Evolutionary conservation across 495 filamentous ascomycete species (phyloP).

Genomic region (Bacidia gigantensis): DNA sequence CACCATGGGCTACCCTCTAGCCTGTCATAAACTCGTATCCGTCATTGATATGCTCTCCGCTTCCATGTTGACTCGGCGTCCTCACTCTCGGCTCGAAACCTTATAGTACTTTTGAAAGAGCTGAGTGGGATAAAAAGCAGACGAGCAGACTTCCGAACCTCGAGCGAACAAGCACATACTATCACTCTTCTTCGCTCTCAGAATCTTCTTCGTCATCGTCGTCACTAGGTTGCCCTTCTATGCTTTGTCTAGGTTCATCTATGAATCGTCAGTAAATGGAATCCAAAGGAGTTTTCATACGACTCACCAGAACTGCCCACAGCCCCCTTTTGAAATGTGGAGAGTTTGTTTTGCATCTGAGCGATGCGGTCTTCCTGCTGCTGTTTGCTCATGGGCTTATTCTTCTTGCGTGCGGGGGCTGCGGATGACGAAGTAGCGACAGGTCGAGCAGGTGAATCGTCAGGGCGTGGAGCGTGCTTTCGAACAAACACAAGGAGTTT

Average conservation of each 20-base stretch:
- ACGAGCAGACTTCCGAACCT: too few species aligned
- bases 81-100: too few species aligned
- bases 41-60: neutral
- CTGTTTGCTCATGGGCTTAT: slow-evolving; percentile 92
- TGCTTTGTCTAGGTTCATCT: slow-evolving; percentile 21
- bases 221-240: slow-evolving; percentile 36
- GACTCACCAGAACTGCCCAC: slow-evolving; percentile 17
- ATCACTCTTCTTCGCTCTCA: slow-evolving; percentile 42
- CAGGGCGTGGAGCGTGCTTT: slow-evolving; percentile 45
- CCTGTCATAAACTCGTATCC: neutral
- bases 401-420: slow-evolving; percentile 63
- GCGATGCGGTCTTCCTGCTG: slow-evolving; percentile 87
- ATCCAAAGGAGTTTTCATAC: too few species aligned
- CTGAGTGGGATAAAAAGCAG: too few species aligned
- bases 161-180: too few species aligned
- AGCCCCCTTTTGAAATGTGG: slow-evolving; percentile 30
- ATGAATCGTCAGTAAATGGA: too few species aligned
- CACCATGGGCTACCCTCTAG: neutral
- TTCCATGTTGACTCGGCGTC: too few species aligned
- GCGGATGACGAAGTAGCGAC: slow-evolving; percentile 28
- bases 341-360: slow-evolving; percentile 49
- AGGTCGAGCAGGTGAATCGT: slow-evolving; percentile 28
- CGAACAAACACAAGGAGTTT: slow-evolving; percentile 67
- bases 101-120: too few species aligned
- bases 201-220: slow-evolving; percentile 40